These are phyloP conservation scores for Golubevia sp. DNA, from an alignment of 1,284 basidiomycete species.

Conservation along the genomic window DNA sequence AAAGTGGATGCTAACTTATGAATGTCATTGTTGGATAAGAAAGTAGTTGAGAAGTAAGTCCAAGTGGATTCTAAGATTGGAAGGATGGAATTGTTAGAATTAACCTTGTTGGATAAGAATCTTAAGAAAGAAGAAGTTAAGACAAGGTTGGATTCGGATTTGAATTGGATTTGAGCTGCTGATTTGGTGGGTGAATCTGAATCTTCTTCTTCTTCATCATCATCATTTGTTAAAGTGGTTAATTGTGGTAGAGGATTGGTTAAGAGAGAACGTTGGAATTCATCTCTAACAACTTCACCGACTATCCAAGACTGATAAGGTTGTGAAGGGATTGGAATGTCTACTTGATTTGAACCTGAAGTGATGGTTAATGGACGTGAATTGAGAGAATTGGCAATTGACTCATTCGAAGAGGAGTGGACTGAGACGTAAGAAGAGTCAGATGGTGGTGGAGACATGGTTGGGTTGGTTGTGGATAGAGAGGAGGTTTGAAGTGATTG, in stretches of 20 bases:
- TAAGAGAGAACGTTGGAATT: constrained; percentile 39
- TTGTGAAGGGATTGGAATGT: constrained; percentile 36
- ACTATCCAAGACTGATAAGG: constrained; percentile 51
- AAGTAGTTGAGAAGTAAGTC: too few relatives aligned
- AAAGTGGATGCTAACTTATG: constrained; percentile 79
- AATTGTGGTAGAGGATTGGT: too few relatives aligned
- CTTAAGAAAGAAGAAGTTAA: constrained; percentile 58
- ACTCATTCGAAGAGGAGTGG: not conserved
- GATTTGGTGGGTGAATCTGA: constrained; percentile 2
- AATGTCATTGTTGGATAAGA: constrained; percentile 65
- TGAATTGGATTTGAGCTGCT: constrained; percentile 1
- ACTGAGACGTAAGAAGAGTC: too few relatives aligned
- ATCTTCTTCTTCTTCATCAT: constrained; percentile 40
- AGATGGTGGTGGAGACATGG: too few relatives aligned
- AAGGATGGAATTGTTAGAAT: constrained; percentile 28
- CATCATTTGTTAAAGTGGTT: constrained; percentile 37
- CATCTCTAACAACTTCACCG: constrained; percentile 43
- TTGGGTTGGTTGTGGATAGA: too few relatives aligned
- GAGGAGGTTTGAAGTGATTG: too few relatives aligned
- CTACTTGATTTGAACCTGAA: constrained; percentile 15
- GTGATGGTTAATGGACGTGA: not conserved
- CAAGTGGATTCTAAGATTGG: constrained; percentile 21
- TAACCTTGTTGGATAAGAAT: constrained; percentile 46
- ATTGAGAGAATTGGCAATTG: not conserved
- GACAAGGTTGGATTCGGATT: constrained; percentile 35